phyloP scores from a whole-genome alignment of 257 asterid species.

The Linaria vulgaris region DNA sequence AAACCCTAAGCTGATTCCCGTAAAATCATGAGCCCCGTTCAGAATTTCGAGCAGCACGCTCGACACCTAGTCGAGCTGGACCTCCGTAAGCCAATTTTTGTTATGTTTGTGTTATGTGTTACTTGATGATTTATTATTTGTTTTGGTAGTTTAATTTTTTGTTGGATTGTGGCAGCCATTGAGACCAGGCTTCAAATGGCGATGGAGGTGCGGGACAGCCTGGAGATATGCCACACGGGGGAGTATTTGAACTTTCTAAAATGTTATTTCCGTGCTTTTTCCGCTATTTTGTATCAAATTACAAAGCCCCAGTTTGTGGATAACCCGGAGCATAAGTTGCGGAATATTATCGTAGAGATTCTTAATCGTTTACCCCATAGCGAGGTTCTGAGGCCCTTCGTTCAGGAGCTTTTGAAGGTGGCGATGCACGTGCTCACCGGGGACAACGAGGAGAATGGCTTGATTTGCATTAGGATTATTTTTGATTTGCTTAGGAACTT shows the following conservation, averaged over 20 bases:
- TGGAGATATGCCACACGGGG: conserved; percentile 99
- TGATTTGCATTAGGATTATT: conserved; percentile 90
- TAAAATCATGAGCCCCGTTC: conserved; percentile 72
- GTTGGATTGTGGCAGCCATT: conserved; percentile 55
- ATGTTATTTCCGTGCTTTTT: conserved; percentile 91
- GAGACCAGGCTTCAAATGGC: conserved; percentile 90
- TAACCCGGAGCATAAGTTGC: conserved; percentile 89
- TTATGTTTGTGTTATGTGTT: not conserved
- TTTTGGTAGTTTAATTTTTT: not conserved
- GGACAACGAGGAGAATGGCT: conserved; percentile 95
- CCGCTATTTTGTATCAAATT: conserved; percentile 61
- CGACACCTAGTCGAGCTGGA: conserved; percentile 75
- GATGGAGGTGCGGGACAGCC: conserved; percentile 96
- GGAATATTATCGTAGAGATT: conserved; percentile 83
- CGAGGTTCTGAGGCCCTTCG: conserved; percentile 94
- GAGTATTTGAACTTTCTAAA: conserved; percentile 89
- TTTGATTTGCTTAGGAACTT: conserved; percentile 96
- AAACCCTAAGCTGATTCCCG: conserved; percentile 24
- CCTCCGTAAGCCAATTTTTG: conserved; percentile 47
- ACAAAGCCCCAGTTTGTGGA: conserved; percentile 91
- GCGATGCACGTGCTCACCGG: conserved; percentile 92
- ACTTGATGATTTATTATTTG: conserved; percentile 4
- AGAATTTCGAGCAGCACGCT: conserved; percentile 93
- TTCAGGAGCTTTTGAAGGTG: conserved; percentile 91
- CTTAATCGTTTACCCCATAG: conserved; percentile 98